Conservation (phyloP, 1,284 basidiomycete species). For the Ceratobasidium sp. region DNA sequence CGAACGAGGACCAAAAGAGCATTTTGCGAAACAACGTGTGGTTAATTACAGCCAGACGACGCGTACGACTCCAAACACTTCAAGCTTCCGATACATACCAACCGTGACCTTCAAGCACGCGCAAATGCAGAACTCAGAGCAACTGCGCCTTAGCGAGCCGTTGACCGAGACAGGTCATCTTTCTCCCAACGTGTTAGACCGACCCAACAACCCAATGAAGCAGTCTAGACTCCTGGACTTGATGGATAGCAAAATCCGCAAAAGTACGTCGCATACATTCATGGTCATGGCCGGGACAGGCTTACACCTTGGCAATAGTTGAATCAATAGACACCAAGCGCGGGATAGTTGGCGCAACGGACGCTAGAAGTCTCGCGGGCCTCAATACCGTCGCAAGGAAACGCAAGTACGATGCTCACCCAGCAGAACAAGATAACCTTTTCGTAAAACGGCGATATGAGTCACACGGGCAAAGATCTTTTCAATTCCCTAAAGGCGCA, state of each 20-base stretch:
- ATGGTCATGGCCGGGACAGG: not conserved
- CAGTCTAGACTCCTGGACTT: constrained; percentile 25
- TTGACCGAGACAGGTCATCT: not conserved
- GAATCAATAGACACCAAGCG: constrained; percentile 41
- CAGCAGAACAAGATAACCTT: not conserved
- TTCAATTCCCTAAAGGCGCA: not conserved
- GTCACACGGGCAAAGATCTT: not conserved
- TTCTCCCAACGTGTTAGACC: not conserved
- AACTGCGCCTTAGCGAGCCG: no score
- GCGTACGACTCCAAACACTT: not conserved
- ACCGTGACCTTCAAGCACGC: constrained; percentile 24
- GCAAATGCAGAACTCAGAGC: no score
- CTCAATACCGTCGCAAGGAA: constrained; percentile 21
- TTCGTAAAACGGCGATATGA: not conserved
- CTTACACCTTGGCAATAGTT: constrained; percentile 2
- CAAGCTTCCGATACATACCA: not conserved
- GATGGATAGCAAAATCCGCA: constrained; percentile 14
- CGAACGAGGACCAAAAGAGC: constrained; percentile 24
- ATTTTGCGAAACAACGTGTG: constrained; percentile 38
- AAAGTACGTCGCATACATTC: not conserved
- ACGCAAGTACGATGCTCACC: not conserved
- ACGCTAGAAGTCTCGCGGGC: constrained; percentile 19
- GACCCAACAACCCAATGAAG: constrained; percentile 32
- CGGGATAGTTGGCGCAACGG: constrained; percentile 12
- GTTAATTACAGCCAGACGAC: constrained; percentile 14